These are phyloP conservation scores for Dactylonectria macrodidyma DNA, from an alignment of 2,329 filamentous ascomycete species.

Conservation along the genomic window DNA sequence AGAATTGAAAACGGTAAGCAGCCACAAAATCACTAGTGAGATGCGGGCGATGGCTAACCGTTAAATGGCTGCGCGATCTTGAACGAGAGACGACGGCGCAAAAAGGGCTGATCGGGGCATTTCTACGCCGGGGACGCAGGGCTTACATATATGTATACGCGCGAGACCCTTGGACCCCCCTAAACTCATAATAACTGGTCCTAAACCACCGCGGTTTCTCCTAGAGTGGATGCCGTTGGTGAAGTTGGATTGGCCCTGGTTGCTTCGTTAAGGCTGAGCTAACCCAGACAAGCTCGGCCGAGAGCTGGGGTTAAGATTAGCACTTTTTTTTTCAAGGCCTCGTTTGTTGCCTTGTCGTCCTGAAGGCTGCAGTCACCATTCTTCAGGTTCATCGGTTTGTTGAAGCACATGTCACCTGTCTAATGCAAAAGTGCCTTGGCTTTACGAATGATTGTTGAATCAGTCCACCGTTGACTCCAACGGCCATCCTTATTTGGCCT, in stretches of 20 bases:
- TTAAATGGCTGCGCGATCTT: slow-evolving; percentile 4
- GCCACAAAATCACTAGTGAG: neutral
- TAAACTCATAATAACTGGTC: neutral
- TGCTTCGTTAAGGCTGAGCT: neutral
- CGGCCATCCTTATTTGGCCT: too few relatives aligned
- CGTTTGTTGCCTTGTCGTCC: too few relatives aligned
- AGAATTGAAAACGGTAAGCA: neutral
- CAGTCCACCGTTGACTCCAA: too few relatives aligned
- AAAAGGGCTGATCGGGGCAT: slow-evolving; percentile 9
- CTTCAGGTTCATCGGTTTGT: too few relatives aligned
- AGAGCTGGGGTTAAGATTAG: neutral
- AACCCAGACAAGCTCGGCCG: neutral
- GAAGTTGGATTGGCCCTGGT: neutral
- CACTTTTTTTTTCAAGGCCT: neutral
- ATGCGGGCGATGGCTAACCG: neutral
- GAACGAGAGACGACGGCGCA: neutral
- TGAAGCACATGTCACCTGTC: too few relatives aligned
- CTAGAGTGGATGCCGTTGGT: slow-evolving; percentile 7
- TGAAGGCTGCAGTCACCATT: too few relatives aligned
- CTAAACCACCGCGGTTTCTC: slow-evolving; percentile 15
- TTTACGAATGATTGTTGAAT: too few relatives aligned
- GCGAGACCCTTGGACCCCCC: neutral
- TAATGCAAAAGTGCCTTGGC: too few relatives aligned
- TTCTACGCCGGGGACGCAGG: slow-evolving; percentile 18
- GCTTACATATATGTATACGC: slow-evolving; percentile 17